A percentile compares a stretch with the other conserved stretches of the same genome.
Conservation (phyloP, 352 stramenopile genomes). For the Phytophthora capsici region DNA sequence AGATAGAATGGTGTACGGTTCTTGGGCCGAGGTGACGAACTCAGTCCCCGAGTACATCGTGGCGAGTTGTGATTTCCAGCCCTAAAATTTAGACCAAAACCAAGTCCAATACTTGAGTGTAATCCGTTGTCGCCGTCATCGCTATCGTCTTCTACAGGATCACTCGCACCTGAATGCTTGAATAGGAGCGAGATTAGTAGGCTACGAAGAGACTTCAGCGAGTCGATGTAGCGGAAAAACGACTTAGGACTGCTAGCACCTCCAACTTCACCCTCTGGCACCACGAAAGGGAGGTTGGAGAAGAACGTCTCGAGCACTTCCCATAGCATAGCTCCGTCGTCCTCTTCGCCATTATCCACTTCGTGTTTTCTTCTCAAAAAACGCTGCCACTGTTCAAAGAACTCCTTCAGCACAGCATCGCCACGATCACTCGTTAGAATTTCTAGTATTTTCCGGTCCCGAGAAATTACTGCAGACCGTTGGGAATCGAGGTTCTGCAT, state of each 20-base stretch:
- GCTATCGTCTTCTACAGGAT: conserved; percentile 22
- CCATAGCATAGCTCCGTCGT: conserved; percentile 49
- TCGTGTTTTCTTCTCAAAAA: conserved; percentile 15
- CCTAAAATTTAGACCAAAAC: conserved; percentile 33
- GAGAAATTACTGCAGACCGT: conserved; percentile 7
- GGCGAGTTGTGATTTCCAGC: conserved; percentile 1
- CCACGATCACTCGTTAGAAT: conserved; percentile 75
- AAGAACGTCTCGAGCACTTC: conserved; percentile 78
- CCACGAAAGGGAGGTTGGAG: conserved; percentile 55
- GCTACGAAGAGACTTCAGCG: conserved; percentile 57
- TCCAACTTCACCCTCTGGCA: conserved; percentile 47
- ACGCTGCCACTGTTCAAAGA: conserved; percentile 62
- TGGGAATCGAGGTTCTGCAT: conserved; percentile 8
- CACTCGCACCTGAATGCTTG: conserved; percentile 28
- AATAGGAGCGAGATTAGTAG: conserved; percentile 62
- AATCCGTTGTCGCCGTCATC: conserved; percentile 25
- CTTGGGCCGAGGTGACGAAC: background rate
- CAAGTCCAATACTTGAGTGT: conserved; percentile 32
- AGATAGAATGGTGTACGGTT: conserved; percentile 52
- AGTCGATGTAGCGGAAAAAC: conserved; percentile 63
- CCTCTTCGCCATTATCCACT: conserved; percentile 2
- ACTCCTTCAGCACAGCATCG: conserved; percentile 63
- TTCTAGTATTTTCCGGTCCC: conserved; percentile 50
- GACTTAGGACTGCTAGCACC: conserved; percentile 44
- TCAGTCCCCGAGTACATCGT: background rate